Percentiles rank a stretch among this genome's conserved stretches.
These are phyloP conservation scores for Gossypium stocksii DNA, from an alignment of 345 rosid species.

Conservation along the genomic window DNA sequence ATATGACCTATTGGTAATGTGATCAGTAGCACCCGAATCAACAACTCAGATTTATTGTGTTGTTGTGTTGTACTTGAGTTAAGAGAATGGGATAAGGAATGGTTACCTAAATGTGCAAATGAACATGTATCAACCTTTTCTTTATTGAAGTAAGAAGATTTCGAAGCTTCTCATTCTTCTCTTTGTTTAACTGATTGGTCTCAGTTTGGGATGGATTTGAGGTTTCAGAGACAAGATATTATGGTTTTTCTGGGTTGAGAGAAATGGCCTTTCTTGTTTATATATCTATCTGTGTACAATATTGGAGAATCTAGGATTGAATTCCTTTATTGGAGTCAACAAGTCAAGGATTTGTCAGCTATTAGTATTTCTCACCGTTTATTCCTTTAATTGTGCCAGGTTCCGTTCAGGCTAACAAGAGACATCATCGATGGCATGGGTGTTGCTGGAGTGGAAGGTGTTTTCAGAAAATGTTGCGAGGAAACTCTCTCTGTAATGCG, in stretches of 20 bases:
- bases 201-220: neutral
- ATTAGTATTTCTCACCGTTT: conserved; percentile 9
- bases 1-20: neutral
- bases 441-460: conserved; percentile 94
- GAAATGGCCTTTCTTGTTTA: neutral
- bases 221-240: neutral
- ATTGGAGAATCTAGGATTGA: neutral
- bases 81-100: neutral
- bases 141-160: neutral
- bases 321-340: neutral
- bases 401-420: conserved; percentile 94
- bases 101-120: neutral
- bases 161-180: neutral
- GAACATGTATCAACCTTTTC: neutral
- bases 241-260: neutral
- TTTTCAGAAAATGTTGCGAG: conserved; percentile 94
- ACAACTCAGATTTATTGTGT: no score
- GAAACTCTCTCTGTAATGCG: conserved; percentile 92
- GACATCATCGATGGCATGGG: conserved; percentile 98
- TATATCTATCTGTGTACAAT: neutral
- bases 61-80: no score
- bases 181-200: neutral
- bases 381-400: conserved; percentile 38
- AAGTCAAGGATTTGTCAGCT: neutral
- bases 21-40: neutral